Conservation (phyloP, 2,329 filamentous ascomycete genomes). For the Pleomassaria siparia region DNA sequence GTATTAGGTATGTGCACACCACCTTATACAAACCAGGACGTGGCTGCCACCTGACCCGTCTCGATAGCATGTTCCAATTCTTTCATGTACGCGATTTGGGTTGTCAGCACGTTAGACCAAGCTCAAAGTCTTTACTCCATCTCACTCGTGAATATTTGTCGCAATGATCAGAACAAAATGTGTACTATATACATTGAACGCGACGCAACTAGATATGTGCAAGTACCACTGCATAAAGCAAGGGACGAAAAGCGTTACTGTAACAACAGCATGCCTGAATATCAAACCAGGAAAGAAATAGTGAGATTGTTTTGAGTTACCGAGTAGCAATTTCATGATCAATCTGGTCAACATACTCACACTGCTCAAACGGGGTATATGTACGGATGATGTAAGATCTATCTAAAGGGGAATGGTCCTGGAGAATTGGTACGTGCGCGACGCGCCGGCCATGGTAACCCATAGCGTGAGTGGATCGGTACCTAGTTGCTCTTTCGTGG, state of each 20-base stretch:
- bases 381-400: not conserved
- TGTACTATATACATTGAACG: constrained; percentile 3
- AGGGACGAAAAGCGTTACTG: not conserved
- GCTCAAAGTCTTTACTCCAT: too few relatives aligned
- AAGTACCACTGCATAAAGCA: not conserved
- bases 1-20: too few relatives aligned
- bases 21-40: too few relatives aligned
- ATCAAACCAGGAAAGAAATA: not conserved
- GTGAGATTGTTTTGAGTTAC: not conserved
- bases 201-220: not conserved
- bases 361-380: not conserved
- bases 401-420: constrained; percentile 27
- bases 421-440: constrained; percentile 37
- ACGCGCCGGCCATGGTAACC: constrained; percentile 41
- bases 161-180: too few relatives aligned
- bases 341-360: not conserved
- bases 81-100: too few relatives aligned
- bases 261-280: constrained; percentile 2
- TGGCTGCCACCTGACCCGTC: too few relatives aligned
- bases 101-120: not conserved
- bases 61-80: too few relatives aligned
- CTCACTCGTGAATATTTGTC: too few relatives aligned
- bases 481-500: constrained; percentile 57
- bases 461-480: constrained; percentile 44
- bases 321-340: not conserved